Conservation (phyloP, 345 rosid species). For the Corchorus capsularis region DNA sequence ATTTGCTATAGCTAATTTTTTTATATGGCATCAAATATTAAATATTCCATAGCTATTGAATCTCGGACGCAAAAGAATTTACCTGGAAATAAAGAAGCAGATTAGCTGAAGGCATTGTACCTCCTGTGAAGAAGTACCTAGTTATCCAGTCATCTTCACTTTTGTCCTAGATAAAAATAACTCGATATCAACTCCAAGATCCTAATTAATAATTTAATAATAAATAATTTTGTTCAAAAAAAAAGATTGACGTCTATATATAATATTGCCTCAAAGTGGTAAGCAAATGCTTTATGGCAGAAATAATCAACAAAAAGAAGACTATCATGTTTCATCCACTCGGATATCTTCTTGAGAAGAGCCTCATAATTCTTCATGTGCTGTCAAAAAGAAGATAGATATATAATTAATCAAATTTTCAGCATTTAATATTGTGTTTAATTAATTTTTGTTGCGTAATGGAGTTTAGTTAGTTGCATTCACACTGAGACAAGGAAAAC, state of each 20-base stretch:
- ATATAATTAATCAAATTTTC: neutral
- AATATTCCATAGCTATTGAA: too few species aligned
- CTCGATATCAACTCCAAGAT: too few species aligned
- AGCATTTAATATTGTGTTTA: neutral
- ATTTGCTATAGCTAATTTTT: too few species aligned
- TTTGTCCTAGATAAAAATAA: constrained; percentile 44
- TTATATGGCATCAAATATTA: too few species aligned
- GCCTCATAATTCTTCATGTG: constrained; percentile 85
- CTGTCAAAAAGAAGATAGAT: constrained; percentile 31
- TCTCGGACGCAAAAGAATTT: too few species aligned
- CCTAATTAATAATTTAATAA: too few species aligned
- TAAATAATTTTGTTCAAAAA: too few species aligned
- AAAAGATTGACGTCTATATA: too few species aligned
- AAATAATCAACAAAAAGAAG: constrained; percentile 81
- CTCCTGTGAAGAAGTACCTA: constrained; percentile 82
- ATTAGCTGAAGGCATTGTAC: constrained; percentile 89
- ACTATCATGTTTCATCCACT: constrained; percentile 82
- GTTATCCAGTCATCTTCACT: constrained; percentile 95
- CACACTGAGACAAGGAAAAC: constrained; percentile 1
- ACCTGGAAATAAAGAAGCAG: constrained; percentile 91
- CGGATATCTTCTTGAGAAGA: constrained; percentile 74
- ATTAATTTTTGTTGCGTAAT: too few species aligned
- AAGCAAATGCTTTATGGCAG: constrained; percentile 86
- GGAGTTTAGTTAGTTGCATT: neutral
- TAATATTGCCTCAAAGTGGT: constrained; percentile 71